Percentiles rank a stretch among this genome's conserved stretches.
phyloP scores from a whole-genome alignment of 2,329 filamentous ascomycete genomes.

The Volutella citrinella region DNA sequence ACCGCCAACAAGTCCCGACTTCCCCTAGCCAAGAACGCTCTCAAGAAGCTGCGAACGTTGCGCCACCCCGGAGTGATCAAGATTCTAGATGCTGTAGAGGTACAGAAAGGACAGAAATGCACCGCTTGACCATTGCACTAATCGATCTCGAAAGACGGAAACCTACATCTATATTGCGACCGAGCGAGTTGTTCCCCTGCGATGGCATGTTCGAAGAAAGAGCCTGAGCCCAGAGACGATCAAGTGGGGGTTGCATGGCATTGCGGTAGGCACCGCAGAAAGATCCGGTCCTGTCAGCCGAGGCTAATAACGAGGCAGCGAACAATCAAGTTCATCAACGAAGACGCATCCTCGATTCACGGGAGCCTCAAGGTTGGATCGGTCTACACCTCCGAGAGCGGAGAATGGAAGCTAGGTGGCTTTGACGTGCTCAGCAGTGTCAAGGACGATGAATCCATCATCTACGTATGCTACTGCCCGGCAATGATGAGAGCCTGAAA shows the following conservation, averaged over 20 bases:
- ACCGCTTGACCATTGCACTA: slow-evolving; percentile 16
- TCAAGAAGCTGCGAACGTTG: slow-evolving; percentile 89
- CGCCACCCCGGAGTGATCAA: slow-evolving; percentile 93
- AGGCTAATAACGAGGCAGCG: slow-evolving; percentile 52
- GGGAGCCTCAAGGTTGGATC: slow-evolving; percentile 82
- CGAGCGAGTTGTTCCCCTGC: slow-evolving; percentile 80
- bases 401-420: slow-evolving; percentile 94
- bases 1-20: slow-evolving; percentile 74
- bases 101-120: slow-evolving; percentile 32
- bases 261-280: slow-evolving; percentile 73
- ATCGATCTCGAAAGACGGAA: slow-evolving; percentile 65
- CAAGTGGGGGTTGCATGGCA: slow-evolving; percentile 90
- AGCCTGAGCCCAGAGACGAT: slow-evolving; percentile 87
- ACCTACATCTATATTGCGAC: slow-evolving; percentile 95
- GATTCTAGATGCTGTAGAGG: slow-evolving; percentile 91
- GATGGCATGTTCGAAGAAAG: slow-evolving; percentile 87
- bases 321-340: slow-evolving; percentile 94
- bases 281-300: too few species aligned
- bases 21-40: slow-evolving; percentile 86
- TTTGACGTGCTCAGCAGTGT: slow-evolving; percentile 93
- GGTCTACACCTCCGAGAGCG: slow-evolving; percentile 90
- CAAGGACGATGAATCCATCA: slow-evolving; percentile 91
- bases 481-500: background rate
- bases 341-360: slow-evolving; percentile 88
- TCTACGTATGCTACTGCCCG: slow-evolving; percentile 59